Percentiles rank a stretch among this genome's conserved stretches.
phyloP scores from a whole-genome alignment of 768 basidiomycete species.

The Lactifluus volemus region DNA sequence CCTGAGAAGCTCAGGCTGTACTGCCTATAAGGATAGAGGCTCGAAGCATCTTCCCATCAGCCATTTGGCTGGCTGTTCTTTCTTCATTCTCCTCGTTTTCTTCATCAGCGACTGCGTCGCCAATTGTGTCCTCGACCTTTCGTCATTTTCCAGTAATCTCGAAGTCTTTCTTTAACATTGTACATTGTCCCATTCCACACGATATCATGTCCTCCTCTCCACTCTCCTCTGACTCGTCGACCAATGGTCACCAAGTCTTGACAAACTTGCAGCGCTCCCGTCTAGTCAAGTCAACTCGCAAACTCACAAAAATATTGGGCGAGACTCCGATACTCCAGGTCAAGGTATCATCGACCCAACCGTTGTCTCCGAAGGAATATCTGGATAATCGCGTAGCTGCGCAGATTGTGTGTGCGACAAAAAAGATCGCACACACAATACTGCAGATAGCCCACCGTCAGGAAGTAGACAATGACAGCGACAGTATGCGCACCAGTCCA shows the following conservation, averaged over 20 bases:
- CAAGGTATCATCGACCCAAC: background rate
- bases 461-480: background rate
- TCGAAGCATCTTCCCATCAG: background rate
- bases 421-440: slow-evolving; percentile 4
- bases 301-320: slow-evolving; percentile 19
- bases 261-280: slow-evolving; percentile 11
- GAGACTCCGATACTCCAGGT: slow-evolving; percentile 9
- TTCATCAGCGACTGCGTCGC: slow-evolving; percentile 5
- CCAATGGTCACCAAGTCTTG: background rate
- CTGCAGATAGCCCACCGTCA: background rate
- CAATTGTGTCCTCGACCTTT: background rate
- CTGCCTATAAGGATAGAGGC: too few species aligned
- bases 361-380: background rate
- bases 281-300: slow-evolving; percentile 14
- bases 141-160: background rate
- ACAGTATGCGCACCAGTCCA: background rate
- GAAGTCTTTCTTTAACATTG: background rate
- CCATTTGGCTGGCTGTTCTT: background rate
- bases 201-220: background rate
- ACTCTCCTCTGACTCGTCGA: background rate
- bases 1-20: too few species aligned
- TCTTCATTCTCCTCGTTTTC: background rate
- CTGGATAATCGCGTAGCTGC: background rate
- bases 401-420: background rate
- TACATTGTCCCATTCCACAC: background rate